These are phyloP conservation scores for Teunomyces pallodes DNA, from an alignment of 805 yeast species.

Conservation along the genomic window DNA sequence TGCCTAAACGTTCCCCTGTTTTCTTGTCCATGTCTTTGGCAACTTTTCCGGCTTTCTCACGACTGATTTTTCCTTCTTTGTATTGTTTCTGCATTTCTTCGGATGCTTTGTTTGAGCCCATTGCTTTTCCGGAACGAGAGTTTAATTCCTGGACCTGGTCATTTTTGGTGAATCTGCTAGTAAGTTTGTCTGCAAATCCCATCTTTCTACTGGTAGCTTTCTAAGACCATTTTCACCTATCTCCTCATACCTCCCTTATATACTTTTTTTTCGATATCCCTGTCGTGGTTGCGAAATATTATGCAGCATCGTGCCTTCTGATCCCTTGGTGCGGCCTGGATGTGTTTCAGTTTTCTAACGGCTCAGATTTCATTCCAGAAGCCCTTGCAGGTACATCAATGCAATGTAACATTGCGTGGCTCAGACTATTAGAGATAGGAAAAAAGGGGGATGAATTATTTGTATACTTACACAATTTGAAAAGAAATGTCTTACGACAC, in stretches of 20 bases:
- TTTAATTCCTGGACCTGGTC: constrained; percentile 26
- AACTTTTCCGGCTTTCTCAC: constrained; percentile 27
- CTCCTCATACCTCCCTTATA: neutral
- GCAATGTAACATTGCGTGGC: neutral
- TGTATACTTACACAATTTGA: too few relatives aligned
- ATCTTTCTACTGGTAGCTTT: constrained; percentile 13
- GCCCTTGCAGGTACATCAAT: neutral
- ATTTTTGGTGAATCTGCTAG: constrained; percentile 25
- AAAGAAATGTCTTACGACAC: too few relatives aligned
- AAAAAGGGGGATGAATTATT: neutral
- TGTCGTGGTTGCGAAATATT: neutral
- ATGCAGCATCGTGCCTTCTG: neutral
- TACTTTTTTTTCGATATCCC: neutral
- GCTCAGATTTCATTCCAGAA: neutral
- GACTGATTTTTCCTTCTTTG: constrained; percentile 27
- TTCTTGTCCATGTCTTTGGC: constrained; percentile 28
- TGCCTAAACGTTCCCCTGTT: constrained; percentile 10
- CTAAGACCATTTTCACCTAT: neutral
- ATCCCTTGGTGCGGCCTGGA: neutral
- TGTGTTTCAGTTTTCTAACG: neutral
- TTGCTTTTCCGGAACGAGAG: constrained; percentile 28
- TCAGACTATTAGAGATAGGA: neutral
- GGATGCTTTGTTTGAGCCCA: constrained; percentile 27
- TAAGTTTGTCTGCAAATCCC: constrained; percentile 40
- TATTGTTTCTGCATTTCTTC: constrained; percentile 27